Evolutionary conservation across 163 green algal genomes (phyloP).

Genomic region (Dunaliella salina): DNA sequence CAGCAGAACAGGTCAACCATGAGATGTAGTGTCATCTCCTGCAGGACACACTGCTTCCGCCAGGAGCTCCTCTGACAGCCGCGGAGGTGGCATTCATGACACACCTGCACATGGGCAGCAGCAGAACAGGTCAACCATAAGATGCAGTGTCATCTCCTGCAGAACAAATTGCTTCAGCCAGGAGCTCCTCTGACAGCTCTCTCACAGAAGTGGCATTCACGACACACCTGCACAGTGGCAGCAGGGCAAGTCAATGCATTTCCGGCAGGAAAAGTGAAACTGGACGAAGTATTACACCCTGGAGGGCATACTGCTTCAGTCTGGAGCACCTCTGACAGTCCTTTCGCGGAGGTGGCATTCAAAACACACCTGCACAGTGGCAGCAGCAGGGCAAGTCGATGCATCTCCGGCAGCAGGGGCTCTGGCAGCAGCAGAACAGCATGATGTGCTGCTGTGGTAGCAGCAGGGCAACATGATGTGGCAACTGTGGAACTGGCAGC

Average conservation of each 20-base stretch:
- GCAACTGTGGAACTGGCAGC: no score
- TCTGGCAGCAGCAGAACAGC: no score
- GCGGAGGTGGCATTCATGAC: constrained; percentile 32
- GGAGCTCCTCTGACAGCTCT: constrained; percentile 29
- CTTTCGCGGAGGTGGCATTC: constrained; percentile 1
- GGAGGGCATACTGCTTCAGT: constrained; percentile 9
- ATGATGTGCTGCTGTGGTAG: no score
- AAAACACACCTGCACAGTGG: constrained; percentile 36
- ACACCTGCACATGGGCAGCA: constrained; percentile 9
- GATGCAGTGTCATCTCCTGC: neutral
- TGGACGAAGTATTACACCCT: neutral
- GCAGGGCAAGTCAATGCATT: no score
- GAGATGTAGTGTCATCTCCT: neutral
- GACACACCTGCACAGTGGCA: constrained; percentile 22
- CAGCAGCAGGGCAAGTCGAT: no score
- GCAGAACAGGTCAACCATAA: no score
- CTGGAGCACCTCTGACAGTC: constrained; percentile 31
- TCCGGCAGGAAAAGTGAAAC: no score
- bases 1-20: no score
- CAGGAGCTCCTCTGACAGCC: constrained; percentile 30
- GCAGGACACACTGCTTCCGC: constrained; percentile 6
- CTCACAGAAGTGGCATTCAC: constrained; percentile 23
- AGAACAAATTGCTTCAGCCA: constrained; percentile 13
- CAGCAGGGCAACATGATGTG: no score
- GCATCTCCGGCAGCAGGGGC: constrained; percentile 8